Evolutionary conservation across 2,329 filamentous ascomycete genomes (phyloP).

Genomic region (Trichoderma sp.): DNA sequence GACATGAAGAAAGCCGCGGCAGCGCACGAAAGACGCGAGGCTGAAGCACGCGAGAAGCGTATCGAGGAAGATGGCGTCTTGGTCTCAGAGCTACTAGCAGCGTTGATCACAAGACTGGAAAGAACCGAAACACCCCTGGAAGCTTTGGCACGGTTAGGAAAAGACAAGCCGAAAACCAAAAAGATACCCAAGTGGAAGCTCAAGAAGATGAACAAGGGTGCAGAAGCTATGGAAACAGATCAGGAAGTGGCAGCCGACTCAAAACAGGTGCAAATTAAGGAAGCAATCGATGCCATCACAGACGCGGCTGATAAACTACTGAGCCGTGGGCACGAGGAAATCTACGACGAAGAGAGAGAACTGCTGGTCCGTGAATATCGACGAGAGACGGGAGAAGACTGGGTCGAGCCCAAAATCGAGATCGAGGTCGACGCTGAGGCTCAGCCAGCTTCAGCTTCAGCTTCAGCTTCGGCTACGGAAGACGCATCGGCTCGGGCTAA

Average conservation of each 20-base stretch:
- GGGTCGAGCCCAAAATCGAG: constrained; percentile 55
- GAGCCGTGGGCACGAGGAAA: constrained; percentile 80
- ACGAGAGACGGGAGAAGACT: constrained; percentile 84
- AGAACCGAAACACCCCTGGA: constrained; percentile 85
- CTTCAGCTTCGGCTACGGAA: not conserved
- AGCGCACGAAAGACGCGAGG: constrained; percentile 83
- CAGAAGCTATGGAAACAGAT: constrained; percentile 72
- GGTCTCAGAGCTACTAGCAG: constrained; percentile 72
- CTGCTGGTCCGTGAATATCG: constrained; percentile 79
- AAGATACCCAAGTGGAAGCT: constrained; percentile 69
- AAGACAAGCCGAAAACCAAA: constrained; percentile 63
- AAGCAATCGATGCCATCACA: constrained; percentile 80
- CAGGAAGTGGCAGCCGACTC: constrained; percentile 59
- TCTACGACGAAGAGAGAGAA: constrained; percentile 90
- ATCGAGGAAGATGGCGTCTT: constrained; percentile 75
- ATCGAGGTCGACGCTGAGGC: not conserved
- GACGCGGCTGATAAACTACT: constrained; percentile 87
- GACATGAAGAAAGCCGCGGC: constrained; percentile 87
- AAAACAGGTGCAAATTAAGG: constrained; percentile 69
- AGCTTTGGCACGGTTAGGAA: constrained; percentile 79
- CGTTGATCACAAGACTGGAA: constrained; percentile 74
- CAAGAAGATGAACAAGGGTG: constrained; percentile 65
- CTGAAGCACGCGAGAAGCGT: constrained; percentile 71
- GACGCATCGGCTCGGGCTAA: constrained; percentile 33
- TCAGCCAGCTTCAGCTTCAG: not conserved